Base-by-base conservation (phyloP, 169 alveolate genomes). In the Plasmodium cynomolgi region DNA sequence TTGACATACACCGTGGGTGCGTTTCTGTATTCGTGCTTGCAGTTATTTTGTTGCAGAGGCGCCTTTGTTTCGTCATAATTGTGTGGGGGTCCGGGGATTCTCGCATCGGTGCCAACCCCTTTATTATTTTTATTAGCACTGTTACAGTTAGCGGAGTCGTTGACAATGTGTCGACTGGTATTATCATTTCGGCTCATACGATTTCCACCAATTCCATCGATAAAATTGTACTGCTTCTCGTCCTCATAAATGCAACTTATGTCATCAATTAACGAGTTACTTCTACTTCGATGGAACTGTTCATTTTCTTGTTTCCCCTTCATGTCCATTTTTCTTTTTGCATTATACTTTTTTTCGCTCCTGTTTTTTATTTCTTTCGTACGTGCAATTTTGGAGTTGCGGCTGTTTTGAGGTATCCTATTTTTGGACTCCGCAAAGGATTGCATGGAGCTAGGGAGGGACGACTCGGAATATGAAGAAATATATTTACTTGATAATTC, bases 401-500 rank as follows among this genome's bases (percentile, higher is more conserved):
- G 20, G 33, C 26, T 80, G 13, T 80, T 33, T 31, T 31, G n/a
- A 20, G 15, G 3, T 37, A 9, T 8, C 56, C 58, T 80, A 39
- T 41, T 44, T 80, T 80, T 41, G 58, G 74, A 23, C 7, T 33
- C 58, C 33, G 68, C 62, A 23, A 33, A 82, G 41, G 39, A 56
- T 56, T 54, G 37, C 20, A 20, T 58, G 13, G 80, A 31, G 56
- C 79, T 82, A 1, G 50, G 37, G 3, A 23, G 23, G 37, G 90
- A 56, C 41, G 90, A 20, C 8, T 50, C 29, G 54, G 83, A 84
- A 84, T 72, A 47, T 8, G 92, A 71, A 11, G 92, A 84, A 72
- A 71, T 72, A 41, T 39, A 84, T 84, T 72, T 84, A 56, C 83
- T 71, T 39, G 92, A 84, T 84, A 39, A 84, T 1, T 73, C 84